Evolutionary conservation across 805 yeast species (phyloP), one percentile per base, ranked within the genome.

Genomic region (Lipomyces sp.): DNA sequence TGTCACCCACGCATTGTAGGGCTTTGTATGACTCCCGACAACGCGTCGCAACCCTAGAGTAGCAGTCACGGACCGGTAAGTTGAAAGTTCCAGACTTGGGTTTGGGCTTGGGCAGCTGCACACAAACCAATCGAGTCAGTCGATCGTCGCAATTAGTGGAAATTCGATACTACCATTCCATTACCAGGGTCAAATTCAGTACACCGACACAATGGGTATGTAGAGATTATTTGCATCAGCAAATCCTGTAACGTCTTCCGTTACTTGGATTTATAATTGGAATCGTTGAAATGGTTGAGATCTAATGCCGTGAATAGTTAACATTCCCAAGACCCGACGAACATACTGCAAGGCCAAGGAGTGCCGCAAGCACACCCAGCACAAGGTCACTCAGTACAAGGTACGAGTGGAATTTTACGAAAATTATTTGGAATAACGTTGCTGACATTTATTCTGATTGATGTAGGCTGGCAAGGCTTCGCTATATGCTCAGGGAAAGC

Each of bases 271-370:
- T 42, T 11, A 42, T 42, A 24, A 42, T n/a, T 42, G 48, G 48
- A 13, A 42, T n/a, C n/a, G n/a, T 42, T 42, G 48, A 13, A 42
- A n/a, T 11, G 24, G 48, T 8, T 42, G 48, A 24, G 24, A 42
- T 42, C 48, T 42, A n/a, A 42, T 42, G 24, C 48, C 18, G 7
- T 10, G 7, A 5, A 37, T 82, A 94, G 99, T 95, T 87, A 95
- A 95, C 96, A 96, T 95, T 87, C 99, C 99, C 87, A 95, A 95
- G 90, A 93, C 98, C 86, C 93, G 98, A 90, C 92, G 90, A 87
- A 95, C 99, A 84, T 95, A 90, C 92, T 95, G 99, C 88, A 94
- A 93, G 87, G 98, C 98, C 87, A 95, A 90, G 87, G 87, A 87
- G 82, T 95, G 99, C 89, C 90, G 96, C 81, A 92, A 92, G 86